Base-by-base conservation (phyloP, 805 yeast species). In the Kodamaea neixiangensis region DNA sequence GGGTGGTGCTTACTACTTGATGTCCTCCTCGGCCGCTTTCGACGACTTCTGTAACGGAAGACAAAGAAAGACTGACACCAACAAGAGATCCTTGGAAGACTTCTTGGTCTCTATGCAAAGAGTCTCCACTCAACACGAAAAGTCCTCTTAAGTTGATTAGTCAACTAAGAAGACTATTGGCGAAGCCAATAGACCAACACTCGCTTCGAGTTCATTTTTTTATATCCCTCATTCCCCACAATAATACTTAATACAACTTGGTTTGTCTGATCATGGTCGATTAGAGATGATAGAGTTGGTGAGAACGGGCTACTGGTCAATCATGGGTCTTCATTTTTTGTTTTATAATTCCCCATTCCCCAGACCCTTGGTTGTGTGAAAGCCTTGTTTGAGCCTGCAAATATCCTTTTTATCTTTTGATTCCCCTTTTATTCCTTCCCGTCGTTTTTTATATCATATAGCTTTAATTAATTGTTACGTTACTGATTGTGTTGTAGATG, bases 1-100 rank as follows among this genome's bases (percentile, higher is more conserved):
- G 80, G 96, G 96, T 75, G 97, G 97, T 82, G 89, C 93, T 68
- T 91, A 91, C 88, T 92, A 87, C 86, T 71, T 88, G 73, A 88
- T 91, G 96, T 82, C 93, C 58, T 83, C 77, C 65, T 87, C 93
- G 54, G 85, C 82, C 67, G 80, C 83, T 56, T 87, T 87, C 68
- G 96, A 87, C 78, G 82, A 85, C 79, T 73, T 86, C 72, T 86
- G 88, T 85, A 87, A 87, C 80, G 91, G 94, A 78, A 83, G 81
- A 77, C 79, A 85, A 71, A 60, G 71, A 60, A 80, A 82, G 77
- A 81, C 80, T 68, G 68, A 72, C 59, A 70, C 75, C 44, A 83
- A 81, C 65, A 60, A 69, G 62, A 85, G 92, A 83, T 79, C 90
- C 54, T 71, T 87, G 58, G 93, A 87, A 79, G 93, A 87, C 75